A percentile compares a stretch with the other conserved stretches of the same genome.
Conservation (phyloP, 192 early-diverging fungal species). For the Umbelopsis vinacea region DNA sequence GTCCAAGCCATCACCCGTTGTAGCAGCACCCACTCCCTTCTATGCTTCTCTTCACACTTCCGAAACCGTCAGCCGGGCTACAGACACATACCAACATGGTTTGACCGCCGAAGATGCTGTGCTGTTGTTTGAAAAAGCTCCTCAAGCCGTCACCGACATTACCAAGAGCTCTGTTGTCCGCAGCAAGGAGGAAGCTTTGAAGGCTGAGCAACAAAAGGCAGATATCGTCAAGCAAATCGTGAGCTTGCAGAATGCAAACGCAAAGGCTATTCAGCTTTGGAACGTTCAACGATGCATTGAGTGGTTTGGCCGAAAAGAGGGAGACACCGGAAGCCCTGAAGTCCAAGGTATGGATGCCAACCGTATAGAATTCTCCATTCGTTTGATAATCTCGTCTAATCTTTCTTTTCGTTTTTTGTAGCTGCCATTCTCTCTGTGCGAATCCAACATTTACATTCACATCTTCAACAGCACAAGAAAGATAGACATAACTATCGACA, state of each 20-base stretch:
- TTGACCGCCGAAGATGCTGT: slow-evolving; percentile 49
- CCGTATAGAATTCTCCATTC: neutral
- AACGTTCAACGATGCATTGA: slow-evolving; percentile 76
- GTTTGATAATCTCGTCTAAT: neutral
- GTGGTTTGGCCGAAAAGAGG: slow-evolving; percentile 74
- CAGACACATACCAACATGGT: slow-evolving; percentile 52
- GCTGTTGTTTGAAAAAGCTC: slow-evolving; percentile 53
- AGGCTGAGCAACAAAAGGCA: slow-evolving; percentile 54
- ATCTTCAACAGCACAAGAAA: slow-evolving; percentile 80
- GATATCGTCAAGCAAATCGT: slow-evolving; percentile 74
- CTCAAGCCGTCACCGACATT: slow-evolving; percentile 40
- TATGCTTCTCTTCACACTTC: slow-evolving; percentile 39
- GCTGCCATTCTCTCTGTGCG: slow-evolving; percentile 90
- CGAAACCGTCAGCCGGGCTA: slow-evolving; percentile 20
- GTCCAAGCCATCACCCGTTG: slow-evolving; percentile 41
- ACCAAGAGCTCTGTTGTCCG: slow-evolving; percentile 34
- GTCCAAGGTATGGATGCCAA: slow-evolving; percentile 76
- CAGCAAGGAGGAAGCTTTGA: slow-evolving; percentile 40
- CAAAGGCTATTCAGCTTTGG: slow-evolving; percentile 73
- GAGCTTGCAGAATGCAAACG: slow-evolving; percentile 81
- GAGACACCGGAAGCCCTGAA: slow-evolving; percentile 91
- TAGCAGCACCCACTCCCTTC: slow-evolving; percentile 35
- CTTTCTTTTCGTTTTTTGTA: slow-evolving; percentile 39
- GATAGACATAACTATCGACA: slow-evolving; percentile 89
- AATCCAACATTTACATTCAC: slow-evolving; percentile 84